Percentiles rank a stretch among this genome's conserved stretches.
Conservation (phyloP, 257 asterid species). For the Haberlea rhodopensis region DNA sequence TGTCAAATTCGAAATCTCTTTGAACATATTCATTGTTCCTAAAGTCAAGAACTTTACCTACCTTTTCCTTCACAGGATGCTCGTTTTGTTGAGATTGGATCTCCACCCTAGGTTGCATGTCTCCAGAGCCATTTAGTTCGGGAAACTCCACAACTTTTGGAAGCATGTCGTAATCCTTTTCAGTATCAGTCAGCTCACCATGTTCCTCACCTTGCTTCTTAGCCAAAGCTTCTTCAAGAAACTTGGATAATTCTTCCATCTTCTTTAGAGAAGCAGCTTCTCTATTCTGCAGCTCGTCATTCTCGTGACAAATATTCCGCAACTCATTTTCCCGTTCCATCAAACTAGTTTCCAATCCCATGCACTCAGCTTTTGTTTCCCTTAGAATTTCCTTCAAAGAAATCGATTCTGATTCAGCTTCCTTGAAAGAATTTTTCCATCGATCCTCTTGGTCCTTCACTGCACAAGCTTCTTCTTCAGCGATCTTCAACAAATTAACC, state of each 20-base stretch:
- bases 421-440: constrained; percentile 50
- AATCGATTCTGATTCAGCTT: constrained; percentile 67
- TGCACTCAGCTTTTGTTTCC: constrained; percentile 80
- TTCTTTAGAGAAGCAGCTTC: constrained; percentile 53
- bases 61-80: neutral
- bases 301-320: constrained; percentile 59
- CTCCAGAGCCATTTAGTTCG: constrained; percentile 71
- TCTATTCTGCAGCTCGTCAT: constrained; percentile 58
- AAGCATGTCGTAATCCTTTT: constrained; percentile 77
- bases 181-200: constrained; percentile 62
- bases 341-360: constrained; percentile 64
- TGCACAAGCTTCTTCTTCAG: constrained; percentile 56
- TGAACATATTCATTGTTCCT: constrained; percentile 29
- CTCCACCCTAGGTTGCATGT: constrained; percentile 27
- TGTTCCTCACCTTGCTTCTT: constrained; percentile 49
- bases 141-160: constrained; percentile 85
- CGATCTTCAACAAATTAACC: constrained; percentile 48
- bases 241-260: constrained; percentile 58
- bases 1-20: constrained; percentile 34
- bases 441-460: constrained; percentile 54
- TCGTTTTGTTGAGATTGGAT: neutral
- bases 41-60: neutral
- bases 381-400: constrained; percentile 78
- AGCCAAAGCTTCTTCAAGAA: constrained; percentile 68
- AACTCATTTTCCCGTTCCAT: constrained; percentile 73